A percentile compares a stretch with the other conserved stretches of the same genome.
These are phyloP conservation scores for Cercospora nicotianae DNA, from an alignment of 2,329 filamentous ascomycete genomes.

Conservation along the genomic window DNA sequence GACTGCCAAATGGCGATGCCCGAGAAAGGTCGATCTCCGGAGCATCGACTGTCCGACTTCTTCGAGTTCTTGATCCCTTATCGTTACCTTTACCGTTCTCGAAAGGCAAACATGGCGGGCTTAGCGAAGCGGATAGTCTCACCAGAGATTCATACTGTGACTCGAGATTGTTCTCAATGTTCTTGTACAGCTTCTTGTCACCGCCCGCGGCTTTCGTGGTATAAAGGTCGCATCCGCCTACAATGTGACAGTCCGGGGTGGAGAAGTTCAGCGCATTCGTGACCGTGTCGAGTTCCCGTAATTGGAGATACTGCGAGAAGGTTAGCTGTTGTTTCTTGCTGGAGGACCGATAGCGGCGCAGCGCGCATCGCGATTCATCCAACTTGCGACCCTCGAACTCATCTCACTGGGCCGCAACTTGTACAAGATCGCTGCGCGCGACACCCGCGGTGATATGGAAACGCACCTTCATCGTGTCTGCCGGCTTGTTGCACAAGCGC, in stretches of 20 bases:
- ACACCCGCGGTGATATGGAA: not conserved
- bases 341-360: not conserved
- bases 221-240: slow-evolving; percentile 93
- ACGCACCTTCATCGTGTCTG: slow-evolving; percentile 36
- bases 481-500: slow-evolving; percentile 10
- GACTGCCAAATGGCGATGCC: slow-evolving; percentile 85
- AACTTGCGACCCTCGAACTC: slow-evolving; percentile 21
- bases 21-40: slow-evolving; percentile 66
- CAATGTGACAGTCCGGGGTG: slow-evolving; percentile 86
- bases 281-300: slow-evolving; percentile 87
- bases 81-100: slow-evolving; percentile 30
- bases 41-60: slow-evolving; percentile 34
- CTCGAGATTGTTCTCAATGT: slow-evolving; percentile 87
- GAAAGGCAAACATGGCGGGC: slow-evolving; percentile 60
- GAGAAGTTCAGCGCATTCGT: slow-evolving; percentile 94
- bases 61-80: slow-evolving; percentile 34
- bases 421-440: slow-evolving; percentile 9
- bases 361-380: not conserved
- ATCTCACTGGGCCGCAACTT: slow-evolving; percentile 24
- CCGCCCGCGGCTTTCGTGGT: slow-evolving; percentile 93
- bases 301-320: slow-evolving; percentile 73
- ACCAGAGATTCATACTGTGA: slow-evolving; percentile 87
- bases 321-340: slow-evolving; percentile 21
- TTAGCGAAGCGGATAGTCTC: slow-evolving; percentile 81
- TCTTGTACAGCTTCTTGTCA: slow-evolving; percentile 96